Base-by-base conservation (phyloP, 768 basidiomycete genomes). In the Mycena metata region DNA sequence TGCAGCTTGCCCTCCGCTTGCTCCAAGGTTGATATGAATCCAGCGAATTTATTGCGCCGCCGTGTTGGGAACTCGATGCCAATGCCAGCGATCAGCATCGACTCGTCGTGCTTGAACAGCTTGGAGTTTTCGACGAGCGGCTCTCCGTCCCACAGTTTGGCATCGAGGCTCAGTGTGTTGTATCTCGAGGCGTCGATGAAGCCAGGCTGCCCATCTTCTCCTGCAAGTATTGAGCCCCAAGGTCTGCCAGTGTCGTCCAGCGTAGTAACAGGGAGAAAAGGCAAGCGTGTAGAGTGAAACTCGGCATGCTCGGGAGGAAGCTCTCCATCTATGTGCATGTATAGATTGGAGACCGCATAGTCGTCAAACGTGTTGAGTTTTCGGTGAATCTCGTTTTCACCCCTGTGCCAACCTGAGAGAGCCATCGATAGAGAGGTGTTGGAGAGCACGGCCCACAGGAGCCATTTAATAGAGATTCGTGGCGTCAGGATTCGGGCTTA, bases 41-140 rank as follows among this genome's bases (percentile, higher is more conserved):
- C 90, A 0, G 88, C 86, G 65, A 91, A 86, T 75, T 90, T 91
- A 72, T 90, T 90, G 72, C 90, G 82, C 70, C 88, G 75, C 36
- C 90, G 77, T 2, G 88, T 88, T 17, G 82, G 76, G 45, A 88
- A 82, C 66, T 91, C 88, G 17, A 90, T 83, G 5, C 89, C 90
- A 42, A 90, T 84, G 0, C 90, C 89, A 7, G 88, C 88, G 15
- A 86, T 78, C 6, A 89, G 75, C 62, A 78, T 77, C 3, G 72
- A 69, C 33, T 71, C 75, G 16, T 73, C 69, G 23, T 56, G 45
- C 21, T 61, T 71, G 36, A 73, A 71, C 9, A 65, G 51, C 19
- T 74, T 70, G 42, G 79, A 69, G 63, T 82, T 86, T 54, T 81
- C 77, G 23, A 76, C 54, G 15, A 90, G 76, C 5, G 90, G 90